Conservation (phyloP, 441 rosid species). For the Metrosideros polymorpha region DNA sequence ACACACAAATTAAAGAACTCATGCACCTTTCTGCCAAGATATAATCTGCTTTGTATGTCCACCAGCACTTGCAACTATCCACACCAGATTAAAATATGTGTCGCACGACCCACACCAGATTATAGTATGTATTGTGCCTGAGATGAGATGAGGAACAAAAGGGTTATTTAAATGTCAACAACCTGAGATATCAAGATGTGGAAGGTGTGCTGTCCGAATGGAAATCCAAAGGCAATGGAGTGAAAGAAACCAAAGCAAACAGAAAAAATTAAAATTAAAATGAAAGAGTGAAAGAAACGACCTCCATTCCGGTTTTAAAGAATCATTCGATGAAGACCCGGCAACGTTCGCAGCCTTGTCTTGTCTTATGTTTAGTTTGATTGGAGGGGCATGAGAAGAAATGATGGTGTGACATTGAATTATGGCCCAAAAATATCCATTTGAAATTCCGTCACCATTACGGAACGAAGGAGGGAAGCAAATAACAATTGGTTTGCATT, state of each 20-base stretch:
- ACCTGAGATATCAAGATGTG: not conserved
- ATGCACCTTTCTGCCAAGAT: not conserved
- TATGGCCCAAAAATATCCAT: not conserved
- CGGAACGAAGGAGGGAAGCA: not conserved
- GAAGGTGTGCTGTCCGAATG: not conserved
- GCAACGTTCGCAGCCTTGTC: not conserved
- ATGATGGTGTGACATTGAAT: not conserved
- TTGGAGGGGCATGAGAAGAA: not conserved
- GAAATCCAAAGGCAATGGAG: not conserved
- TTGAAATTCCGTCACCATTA: not conserved
- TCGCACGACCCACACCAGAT: not conserved
- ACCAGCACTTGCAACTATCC: not conserved
- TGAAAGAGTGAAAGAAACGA: not conserved
- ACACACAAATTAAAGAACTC: not conserved
- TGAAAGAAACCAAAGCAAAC: not conserved
- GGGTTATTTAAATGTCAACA: not conserved
- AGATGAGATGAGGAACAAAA: not conserved
- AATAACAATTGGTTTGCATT: not conserved
- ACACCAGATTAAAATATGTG: not conserved
- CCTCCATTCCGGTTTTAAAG: not conserved
- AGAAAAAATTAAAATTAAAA: not conserved
- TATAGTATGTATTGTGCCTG: not conserved
- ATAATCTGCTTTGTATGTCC: not conserved
- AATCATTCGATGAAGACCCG: not conserved
- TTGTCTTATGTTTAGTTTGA: not conserved